A percentile compares a stretch with the other conserved stretches of the same genome.
phyloP scores from a whole-genome alignment of 768 basidiomycete genomes.

The Calvatia gigantea region DNA sequence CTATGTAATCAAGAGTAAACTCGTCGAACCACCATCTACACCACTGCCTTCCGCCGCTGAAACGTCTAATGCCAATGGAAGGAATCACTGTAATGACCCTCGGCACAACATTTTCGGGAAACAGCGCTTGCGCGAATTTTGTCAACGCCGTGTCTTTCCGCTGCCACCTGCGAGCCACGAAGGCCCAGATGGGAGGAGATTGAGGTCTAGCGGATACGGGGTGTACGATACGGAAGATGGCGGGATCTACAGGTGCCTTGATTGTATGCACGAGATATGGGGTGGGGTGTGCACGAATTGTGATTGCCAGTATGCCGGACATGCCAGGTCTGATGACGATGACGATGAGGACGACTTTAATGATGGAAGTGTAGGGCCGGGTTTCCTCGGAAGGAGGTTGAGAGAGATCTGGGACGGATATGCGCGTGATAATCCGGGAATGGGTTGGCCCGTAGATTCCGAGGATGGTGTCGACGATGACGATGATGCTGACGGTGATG shows the following conservation, averaged over 20 bases:
- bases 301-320: constrained; percentile 55
- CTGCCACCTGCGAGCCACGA: constrained; percentile 17
- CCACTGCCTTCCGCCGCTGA: constrained; percentile 24
- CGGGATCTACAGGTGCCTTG: constrained; percentile 70
- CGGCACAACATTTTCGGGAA: constrained; percentile 63
- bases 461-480: constrained; percentile 11
- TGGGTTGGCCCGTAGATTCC: background rate
- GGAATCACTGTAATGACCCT: constrained; percentile 37
- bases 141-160: constrained; percentile 14
- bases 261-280: constrained; percentile 79
- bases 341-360: constrained; percentile 29
- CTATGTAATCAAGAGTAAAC: constrained; percentile 52
- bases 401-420: constrained; percentile 5
- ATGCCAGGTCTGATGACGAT: constrained; percentile 35
- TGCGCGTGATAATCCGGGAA: background rate
- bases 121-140: background rate
- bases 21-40: constrained; percentile 33
- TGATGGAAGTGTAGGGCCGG: background rate
- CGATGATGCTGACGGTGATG: constrained; percentile 9
- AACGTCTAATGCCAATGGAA: constrained; percentile 21
- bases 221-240: constrained; percentile 74
- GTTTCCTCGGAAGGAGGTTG: constrained; percentile 5
- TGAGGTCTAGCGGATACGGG: constrained; percentile 45
- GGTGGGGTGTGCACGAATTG: constrained; percentile 64
- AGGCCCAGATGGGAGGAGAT: constrained; percentile 19